Base-by-base conservation (phyloP, 2,329 filamentous ascomycete genomes). In the Ophiostoma pallidulum region DNA sequence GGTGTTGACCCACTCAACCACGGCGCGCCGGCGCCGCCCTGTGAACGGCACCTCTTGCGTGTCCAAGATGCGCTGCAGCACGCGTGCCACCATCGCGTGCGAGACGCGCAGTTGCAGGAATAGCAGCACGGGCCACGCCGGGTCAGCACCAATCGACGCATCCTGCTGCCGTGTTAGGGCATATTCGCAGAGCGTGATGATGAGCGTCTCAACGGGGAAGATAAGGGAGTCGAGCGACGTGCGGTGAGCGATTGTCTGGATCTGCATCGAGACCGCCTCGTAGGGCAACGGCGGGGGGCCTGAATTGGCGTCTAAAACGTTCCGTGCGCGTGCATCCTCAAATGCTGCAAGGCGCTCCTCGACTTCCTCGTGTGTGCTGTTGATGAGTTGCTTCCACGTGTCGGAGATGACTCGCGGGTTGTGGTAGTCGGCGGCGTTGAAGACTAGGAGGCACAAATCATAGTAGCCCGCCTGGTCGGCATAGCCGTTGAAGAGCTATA, bases 361-460 rank as follows among this genome's bases (percentile, higher is more conserved):
- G 19, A 74, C 64, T 18, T 78, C 73, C 24, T 73, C 66, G 59
- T 91, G 84, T 6, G 81, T 79, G 53, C 82, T 75, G 50, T 86
- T 76, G 52, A 98, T 80, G 18, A 96, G 73, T 57, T 83, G 82
- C 59, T 81, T 75, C 92, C 92, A 98, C 4, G 88, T 94, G 35
- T 82, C 74, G 47, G 77, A 75, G 58, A 98, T 92, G 53, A 92
- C 86, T 36, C 86, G 81, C 2, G 87, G 75, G 59, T 91, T 94
- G 57, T 91, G 84, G 69, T 94, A 87, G 64, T 97, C 89, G 39
- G 91, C 91, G 1, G 84, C 79, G 63, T 94, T 84, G 70, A 90
- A 97, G 59, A 98, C 95, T 51, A 91, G 74, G 8, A 98, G 77
- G 61, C 87, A 95, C 43, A 98, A 77, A 62, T 97, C 92, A 66